These are phyloP conservation scores for Haplosporangium sp. DNA, from an alignment of 371 early-diverging fungal genomes.

Conservation along the genomic window DNA sequence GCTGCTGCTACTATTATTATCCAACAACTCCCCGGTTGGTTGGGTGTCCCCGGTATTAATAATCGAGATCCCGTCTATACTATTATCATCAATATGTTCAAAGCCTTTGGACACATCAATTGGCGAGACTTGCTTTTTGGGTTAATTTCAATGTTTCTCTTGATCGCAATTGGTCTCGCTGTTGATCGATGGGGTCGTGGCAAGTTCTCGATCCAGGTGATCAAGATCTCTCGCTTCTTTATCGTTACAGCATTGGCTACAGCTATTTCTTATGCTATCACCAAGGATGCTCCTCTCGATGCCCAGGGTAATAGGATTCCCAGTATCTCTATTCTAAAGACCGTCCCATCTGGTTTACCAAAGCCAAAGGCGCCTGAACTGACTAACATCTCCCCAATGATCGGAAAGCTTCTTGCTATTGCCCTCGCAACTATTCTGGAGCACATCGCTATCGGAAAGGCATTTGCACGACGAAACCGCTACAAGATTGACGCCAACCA, in stretches of 20 bases:
- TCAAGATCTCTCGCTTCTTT: constrained; percentile 75
- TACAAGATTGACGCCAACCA: constrained; percentile 74
- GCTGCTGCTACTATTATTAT: constrained; percentile 85
- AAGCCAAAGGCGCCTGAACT: constrained; percentile 54
- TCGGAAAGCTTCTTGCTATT: constrained; percentile 69
- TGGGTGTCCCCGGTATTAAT: constrained; percentile 78
- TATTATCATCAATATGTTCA: constrained; percentile 68
- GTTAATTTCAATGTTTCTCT: constrained; percentile 62
- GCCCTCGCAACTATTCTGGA: constrained; percentile 84
- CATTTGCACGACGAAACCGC: constrained; percentile 76
- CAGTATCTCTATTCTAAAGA: constrained; percentile 69
- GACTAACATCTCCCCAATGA: constrained; percentile 59
- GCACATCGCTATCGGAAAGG: constrained; percentile 86
- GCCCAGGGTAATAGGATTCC: constrained; percentile 31
- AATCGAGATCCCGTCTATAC: constrained; percentile 68
- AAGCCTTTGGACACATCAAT: constrained; percentile 56
- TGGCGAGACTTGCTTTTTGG: constrained; percentile 74
- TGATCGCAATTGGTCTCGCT: constrained; percentile 56
- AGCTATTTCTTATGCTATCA: constrained; percentile 75
- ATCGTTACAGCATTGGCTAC: constrained; percentile 81
- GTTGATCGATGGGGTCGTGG: constrained; percentile 57
- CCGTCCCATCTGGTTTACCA: constrained; percentile 79
- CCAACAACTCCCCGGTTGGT: constrained; percentile 79
- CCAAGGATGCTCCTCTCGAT: constrained; percentile 50
- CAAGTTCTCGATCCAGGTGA: constrained; percentile 56